Percentiles rank a stretch among this genome's conserved stretches.
These are phyloP conservation scores for Vitis labrusca DNA, from an alignment of 164 flowering plant species.

Conservation along the genomic window DNA sequence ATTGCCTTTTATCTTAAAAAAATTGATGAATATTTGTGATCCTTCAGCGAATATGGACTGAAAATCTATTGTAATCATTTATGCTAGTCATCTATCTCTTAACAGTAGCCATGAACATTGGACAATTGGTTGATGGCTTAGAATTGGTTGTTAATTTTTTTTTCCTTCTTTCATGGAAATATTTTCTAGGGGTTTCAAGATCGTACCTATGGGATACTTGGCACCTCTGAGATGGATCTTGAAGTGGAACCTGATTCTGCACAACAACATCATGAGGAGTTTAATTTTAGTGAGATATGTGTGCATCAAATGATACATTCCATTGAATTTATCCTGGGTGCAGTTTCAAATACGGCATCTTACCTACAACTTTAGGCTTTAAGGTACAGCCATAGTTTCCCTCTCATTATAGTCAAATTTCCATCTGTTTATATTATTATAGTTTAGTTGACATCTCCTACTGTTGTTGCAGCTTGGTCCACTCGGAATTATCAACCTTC, in stretches of 20 bases:
- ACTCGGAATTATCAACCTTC: slow-evolving; percentile 89
- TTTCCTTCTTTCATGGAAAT: background rate
- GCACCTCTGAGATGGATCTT: slow-evolving; percentile 72
- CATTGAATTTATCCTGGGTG: slow-evolving; percentile 86
- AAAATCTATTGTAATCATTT: no score
- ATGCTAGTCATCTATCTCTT: no score
- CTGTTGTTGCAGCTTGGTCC: slow-evolving; percentile 72
- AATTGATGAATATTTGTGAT: no score
- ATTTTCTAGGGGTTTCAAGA: slow-evolving; percentile 86
- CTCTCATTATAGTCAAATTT: background rate
- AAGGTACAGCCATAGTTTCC: slow-evolving; percentile 42
- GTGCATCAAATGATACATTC: slow-evolving; percentile 98
- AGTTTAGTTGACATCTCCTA: slow-evolving; percentile 10
- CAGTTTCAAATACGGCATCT: slow-evolving; percentile 96
- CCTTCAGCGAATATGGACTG: no score
- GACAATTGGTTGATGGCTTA: no score
- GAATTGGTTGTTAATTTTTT: background rate
- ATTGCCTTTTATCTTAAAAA: no score
- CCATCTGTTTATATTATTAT: background rate
- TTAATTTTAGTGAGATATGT: slow-evolving; percentile 85
- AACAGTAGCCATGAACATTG: no score
- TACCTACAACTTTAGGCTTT: slow-evolving; percentile 96
- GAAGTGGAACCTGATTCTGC: slow-evolving; percentile 87
- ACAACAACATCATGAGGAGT: slow-evolving; percentile 71
- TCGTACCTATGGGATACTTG: slow-evolving; percentile 77